A percentile compares a stretch with the other conserved stretches of the same genome.
Evolutionary conservation across 495 filamentous ascomycete genomes (phyloP).

Genomic region (Trichoderma gamsii): DNA sequence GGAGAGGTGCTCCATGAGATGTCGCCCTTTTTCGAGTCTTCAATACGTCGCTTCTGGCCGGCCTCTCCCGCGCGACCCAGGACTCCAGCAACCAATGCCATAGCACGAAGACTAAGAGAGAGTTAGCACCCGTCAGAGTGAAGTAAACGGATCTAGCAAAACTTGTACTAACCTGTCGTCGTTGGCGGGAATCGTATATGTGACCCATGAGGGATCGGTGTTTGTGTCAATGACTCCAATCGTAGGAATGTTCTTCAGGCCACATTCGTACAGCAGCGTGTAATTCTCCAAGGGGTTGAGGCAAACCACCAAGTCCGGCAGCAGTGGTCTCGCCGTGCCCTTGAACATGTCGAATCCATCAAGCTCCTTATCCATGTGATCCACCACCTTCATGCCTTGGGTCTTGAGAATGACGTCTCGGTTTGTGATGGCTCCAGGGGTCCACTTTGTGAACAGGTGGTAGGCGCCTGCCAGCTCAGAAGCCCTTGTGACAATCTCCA

Average conservation of each 20-base stretch:
- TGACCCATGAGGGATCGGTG: conserved; percentile 86
- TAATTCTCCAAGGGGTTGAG: conserved; percentile 92
- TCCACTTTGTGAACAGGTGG: conserved; percentile 93
- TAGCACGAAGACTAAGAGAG: conserved; percentile 60
- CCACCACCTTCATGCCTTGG: conserved; percentile 61
- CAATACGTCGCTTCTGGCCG: conserved; percentile 60
- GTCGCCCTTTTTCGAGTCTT: conserved; percentile 52
- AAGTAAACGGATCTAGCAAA: not conserved
- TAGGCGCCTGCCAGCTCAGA: conserved; percentile 71
- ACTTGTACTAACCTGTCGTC: conserved; percentile 66
- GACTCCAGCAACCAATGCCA: conserved; percentile 75
- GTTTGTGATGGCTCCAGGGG: conserved; percentile 87
- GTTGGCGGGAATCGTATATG: conserved; percentile 94
- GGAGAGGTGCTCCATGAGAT: conserved; percentile 50
- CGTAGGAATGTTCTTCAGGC: conserved; percentile 79
- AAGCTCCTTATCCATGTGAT: conserved; percentile 63
- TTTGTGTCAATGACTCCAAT: conserved; percentile 94
- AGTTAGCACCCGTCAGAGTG: conserved; percentile 16
- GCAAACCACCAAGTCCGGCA: conserved; percentile 88
- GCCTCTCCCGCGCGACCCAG: conserved; percentile 78
- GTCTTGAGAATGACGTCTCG: conserved; percentile 73
- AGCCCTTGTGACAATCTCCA: conserved; percentile 68
- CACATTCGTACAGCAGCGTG: conserved; percentile 83
- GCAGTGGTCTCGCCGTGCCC: conserved; percentile 54
- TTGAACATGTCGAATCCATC: conserved; percentile 58